Base-by-base conservation (phyloP, 1,284 basidiomycete genomes). In the Boletellus deceptivus region DNA sequence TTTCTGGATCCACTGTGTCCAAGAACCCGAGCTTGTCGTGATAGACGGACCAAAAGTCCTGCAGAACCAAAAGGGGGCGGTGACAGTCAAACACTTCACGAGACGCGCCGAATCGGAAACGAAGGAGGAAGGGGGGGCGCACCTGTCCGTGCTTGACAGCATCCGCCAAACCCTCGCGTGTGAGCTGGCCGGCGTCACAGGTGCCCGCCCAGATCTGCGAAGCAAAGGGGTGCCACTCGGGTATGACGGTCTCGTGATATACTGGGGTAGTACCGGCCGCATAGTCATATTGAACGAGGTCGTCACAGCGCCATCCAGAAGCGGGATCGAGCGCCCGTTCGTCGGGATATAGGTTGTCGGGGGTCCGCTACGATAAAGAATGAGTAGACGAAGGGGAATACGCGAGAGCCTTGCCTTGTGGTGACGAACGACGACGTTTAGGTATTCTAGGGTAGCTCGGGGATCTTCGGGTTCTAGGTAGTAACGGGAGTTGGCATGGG, bases 11-110 rank as follows among this genome's bases (percentile, higher is more conserved):
- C n/a, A 76, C 74, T 0, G 46, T 55, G 6, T 67, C 52, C 49
- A 82, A 59, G 53, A 80, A 77, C 3, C 69, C 67, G 10, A 79
- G 64, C 52, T 64, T 62, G 36, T 61, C 54, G 24, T 72, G 69
- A 57, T 82, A 81, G 11, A 82, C 74, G 16, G 68, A 69, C 72
- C 73, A 78, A 56, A 81, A 77, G 56, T 82, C 79, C 73, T 78
- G 48, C 16, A 16, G 9, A 48, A n/a, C 17, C 38, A 9, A 16
- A 31, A 31, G 11, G 11, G 13, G 7, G 29, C 29, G 10, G 13
- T 11, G 29, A 11, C 29, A 11, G 29, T 31, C 10, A 31, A 31
- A 31, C 29, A 14, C 29, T 8, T 31, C 11, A 31, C 29, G 29
- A 13, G 13, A 3, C 29, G 29, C 13, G 29, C 29, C 29, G 29